These are phyloP conservation scores for Fraxinus greggii DNA, from an alignment of 305 asterid species.

Conservation along the genomic window DNA sequence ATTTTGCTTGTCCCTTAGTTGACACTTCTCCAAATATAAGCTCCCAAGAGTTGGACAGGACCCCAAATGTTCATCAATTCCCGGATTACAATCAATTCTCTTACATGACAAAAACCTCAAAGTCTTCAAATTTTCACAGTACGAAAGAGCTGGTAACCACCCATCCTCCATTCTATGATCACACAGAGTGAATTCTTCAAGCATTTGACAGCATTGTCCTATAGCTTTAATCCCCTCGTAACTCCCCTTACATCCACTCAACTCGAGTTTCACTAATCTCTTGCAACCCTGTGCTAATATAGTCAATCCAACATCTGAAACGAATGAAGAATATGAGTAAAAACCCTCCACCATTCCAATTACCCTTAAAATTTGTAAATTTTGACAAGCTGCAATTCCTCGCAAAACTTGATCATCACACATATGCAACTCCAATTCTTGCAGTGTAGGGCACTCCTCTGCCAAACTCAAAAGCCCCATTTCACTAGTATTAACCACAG, in stretches of 20 bases:
- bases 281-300: slow-evolving; percentile 80
- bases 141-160: slow-evolving; percentile 71
- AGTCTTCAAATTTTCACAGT: slow-evolving; percentile 57
- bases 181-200: slow-evolving; percentile 61
- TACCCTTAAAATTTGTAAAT: slow-evolving; percentile 62
- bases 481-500: slow-evolving; percentile 60
- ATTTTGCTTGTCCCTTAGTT: slow-evolving; percentile 50
- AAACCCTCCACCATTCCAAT: slow-evolving; percentile 52
- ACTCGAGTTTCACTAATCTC: slow-evolving; percentile 63
- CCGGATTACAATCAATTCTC: slow-evolving; percentile 47
- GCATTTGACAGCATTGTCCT: slow-evolving; percentile 77
- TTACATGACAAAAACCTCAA: slow-evolving; percentile 66
- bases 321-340: slow-evolving; percentile 47
- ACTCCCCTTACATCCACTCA: slow-evolving; percentile 68
- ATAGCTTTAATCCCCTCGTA: slow-evolving; percentile 74
- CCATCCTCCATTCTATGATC: slow-evolving; percentile 80
- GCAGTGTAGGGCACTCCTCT: slow-evolving; percentile 69
- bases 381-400: slow-evolving; percentile 66
- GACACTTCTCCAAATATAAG: slow-evolving; percentile 71
- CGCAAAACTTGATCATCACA: slow-evolving; percentile 67
- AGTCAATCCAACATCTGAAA: slow-evolving; percentile 71
- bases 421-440: slow-evolving; percentile 61
- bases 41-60: slow-evolving; percentile 50
- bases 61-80: slow-evolving; percentile 45
- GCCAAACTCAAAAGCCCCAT: slow-evolving; percentile 65